phyloP scores from a whole-genome alignment of 176 grass and related monocot species.

The Phyllostachys edulis region DNA sequence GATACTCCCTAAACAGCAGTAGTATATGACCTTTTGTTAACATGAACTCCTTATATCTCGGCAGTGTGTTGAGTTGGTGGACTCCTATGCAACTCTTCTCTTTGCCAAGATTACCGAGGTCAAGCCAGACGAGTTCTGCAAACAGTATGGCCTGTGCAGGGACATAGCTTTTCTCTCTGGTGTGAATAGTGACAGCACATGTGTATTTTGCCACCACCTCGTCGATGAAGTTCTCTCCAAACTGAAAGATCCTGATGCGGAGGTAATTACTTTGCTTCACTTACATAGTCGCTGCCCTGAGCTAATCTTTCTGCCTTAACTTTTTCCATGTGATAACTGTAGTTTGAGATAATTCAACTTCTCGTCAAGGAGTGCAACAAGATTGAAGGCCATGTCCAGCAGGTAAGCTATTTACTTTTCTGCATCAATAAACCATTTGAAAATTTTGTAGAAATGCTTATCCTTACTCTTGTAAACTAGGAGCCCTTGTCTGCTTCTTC shows the following conservation, averaged over 20 bases:
- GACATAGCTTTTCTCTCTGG: conserved; percentile 18
- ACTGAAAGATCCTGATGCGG: conserved; percentile 78
- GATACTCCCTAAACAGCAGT: background rate
- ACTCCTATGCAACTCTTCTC: conserved; percentile 71
- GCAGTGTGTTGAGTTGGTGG: conserved; percentile 73
- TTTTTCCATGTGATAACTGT: background rate
- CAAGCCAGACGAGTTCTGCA: conserved; percentile 71
- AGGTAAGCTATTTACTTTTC: conserved; percentile 47
- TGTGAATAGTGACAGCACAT: conserved; percentile 49
- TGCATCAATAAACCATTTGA: background rate
- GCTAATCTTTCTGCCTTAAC: background rate
- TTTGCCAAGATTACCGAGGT: conserved; percentile 62
- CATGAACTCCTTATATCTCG: background rate
- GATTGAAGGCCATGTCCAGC: conserved; percentile 60
- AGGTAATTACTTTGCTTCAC: conserved; percentile 48
- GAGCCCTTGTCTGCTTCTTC: background rate
- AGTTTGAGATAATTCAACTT: conserved; percentile 81
- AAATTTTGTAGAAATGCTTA: background rate
- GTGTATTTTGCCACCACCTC: conserved; percentile 60
- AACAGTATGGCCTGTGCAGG: conserved; percentile 68
- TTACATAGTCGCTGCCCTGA: background rate
- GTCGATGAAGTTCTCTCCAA: conserved; percentile 61
- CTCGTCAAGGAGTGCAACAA: conserved; percentile 91
- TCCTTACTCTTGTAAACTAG: background rate
- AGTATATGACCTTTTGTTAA: background rate